Evolutionary conservation across 768 basidiomycete species (phyloP).

Genomic region (Phaeotremella fagi): DNA sequence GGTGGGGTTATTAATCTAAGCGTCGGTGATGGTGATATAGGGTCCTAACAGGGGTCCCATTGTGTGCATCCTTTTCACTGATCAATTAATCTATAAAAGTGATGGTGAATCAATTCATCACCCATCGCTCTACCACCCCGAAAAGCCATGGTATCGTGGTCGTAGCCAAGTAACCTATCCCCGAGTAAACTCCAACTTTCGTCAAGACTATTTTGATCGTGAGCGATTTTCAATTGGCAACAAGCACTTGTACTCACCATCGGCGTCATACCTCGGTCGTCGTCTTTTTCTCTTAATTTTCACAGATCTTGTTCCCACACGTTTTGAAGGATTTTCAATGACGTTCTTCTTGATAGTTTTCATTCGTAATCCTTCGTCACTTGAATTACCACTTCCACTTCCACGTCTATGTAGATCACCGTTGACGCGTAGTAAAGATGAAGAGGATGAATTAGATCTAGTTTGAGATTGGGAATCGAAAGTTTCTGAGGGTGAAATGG

Average conservation of each 20-base stretch:
- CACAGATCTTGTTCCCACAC: neutral
- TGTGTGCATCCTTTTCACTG: too few species aligned
- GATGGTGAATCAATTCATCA: too few species aligned
- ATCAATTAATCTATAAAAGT: too few species aligned
- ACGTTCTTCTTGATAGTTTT: neutral
- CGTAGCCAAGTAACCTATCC: constrained; percentile 67
- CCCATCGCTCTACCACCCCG: constrained; percentile 18
- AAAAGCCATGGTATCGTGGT: constrained; percentile 56
- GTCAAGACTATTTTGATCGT: constrained; percentile 60
- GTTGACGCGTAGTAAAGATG: too few species aligned
- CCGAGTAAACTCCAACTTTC: constrained; percentile 83
- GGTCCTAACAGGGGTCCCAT: too few species aligned
- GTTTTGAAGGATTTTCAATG: neutral
- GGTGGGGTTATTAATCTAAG: too few species aligned
- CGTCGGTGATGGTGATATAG: too few species aligned
- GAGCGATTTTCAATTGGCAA: constrained; percentile 36
- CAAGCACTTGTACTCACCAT: constrained; percentile 58
- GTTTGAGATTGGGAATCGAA: too few species aligned
- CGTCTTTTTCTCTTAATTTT: constrained; percentile 8
- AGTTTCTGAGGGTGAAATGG: too few species aligned
- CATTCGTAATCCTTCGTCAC: neutral
- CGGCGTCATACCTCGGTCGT: constrained; percentile 74
- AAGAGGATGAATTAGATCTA: too few species aligned
- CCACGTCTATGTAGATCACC: too few species aligned
- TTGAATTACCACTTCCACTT: neutral